These are phyloP conservation scores for Trichosporon sp. DNA, from an alignment of 1,284 basidiomycete species.

Conservation along the genomic window DNA sequence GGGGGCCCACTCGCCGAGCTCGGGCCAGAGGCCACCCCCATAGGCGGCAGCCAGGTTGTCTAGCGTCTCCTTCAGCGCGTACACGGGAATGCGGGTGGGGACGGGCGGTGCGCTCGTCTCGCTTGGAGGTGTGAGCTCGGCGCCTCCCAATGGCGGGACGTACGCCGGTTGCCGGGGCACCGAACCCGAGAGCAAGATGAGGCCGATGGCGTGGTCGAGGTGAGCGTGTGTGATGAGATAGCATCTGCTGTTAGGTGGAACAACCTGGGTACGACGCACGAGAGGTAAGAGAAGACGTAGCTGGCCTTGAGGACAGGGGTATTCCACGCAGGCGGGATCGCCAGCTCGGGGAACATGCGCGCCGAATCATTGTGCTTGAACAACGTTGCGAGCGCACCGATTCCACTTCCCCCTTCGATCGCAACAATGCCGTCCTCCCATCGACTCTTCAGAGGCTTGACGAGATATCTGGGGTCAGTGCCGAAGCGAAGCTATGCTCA, in stretches of 20 bases:
- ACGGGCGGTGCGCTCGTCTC: constrained; percentile 2
- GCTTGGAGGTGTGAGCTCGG: neutral
- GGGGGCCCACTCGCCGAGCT: constrained; percentile 39
- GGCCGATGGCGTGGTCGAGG: constrained; percentile 42
- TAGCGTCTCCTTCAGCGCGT: constrained; percentile 34
- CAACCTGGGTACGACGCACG: constrained; percentile 26
- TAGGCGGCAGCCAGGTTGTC: constrained; percentile 37
- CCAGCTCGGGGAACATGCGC: constrained; percentile 31
- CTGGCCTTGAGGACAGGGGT: constrained; percentile 42
- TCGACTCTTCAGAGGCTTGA: constrained; percentile 32
- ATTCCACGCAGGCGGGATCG: constrained; percentile 33
- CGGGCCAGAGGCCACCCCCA: constrained; percentile 45
- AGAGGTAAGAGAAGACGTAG: constrained; percentile 42
- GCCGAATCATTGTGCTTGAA: constrained; percentile 14
- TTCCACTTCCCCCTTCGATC: constrained; percentile 43
- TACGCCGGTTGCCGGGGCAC: constrained; percentile 23
- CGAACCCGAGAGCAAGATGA: constrained; percentile 45
- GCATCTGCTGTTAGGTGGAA: constrained; percentile 25
- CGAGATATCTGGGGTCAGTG: constrained; percentile 30
- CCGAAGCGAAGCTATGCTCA: constrained; percentile 14
- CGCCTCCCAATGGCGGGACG: neutral
- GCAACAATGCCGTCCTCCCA: constrained; percentile 46
- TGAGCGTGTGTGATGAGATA: constrained; percentile 48
- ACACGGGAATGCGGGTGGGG: constrained; percentile 33
- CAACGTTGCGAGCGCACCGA: constrained; percentile 38